A percentile compares a stretch with the other conserved stretches of the same genome.
Evolutionary conservation across 345 rosid genomes (phyloP).

Genomic region (thale cress (Arabidopsis thaliana)): DNA sequence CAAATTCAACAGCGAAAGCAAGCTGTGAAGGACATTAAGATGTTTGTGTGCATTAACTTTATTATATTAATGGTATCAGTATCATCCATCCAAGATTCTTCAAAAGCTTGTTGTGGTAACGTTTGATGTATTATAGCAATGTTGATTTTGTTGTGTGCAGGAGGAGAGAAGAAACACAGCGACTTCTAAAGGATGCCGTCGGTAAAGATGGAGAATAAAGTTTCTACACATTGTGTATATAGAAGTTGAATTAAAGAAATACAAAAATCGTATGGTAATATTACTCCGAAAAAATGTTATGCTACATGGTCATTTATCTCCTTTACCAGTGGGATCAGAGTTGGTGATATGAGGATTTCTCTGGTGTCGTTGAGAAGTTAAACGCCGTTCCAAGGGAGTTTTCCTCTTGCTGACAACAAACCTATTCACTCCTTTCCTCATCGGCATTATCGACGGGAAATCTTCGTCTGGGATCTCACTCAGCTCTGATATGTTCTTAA

Average conservation of each 20-base stretch:
- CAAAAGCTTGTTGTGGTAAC: not conserved
- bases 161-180: slow-evolving; percentile 67
- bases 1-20: too few relatives aligned
- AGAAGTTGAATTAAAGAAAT: not conserved
- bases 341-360: slow-evolving; percentile 61
- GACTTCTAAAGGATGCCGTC: slow-evolving; percentile 61
- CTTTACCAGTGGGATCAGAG: slow-evolving; percentile 49
- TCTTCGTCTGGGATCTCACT: slow-evolving; percentile 98
- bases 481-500: slow-evolving; percentile 94
- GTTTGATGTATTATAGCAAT: not conserved
- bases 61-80: not conserved
- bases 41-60: not conserved
- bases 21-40: too few relatives aligned
- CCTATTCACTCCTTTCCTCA: slow-evolving; percentile 98
- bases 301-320: slow-evolving; percentile 38
- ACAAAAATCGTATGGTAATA: not conserved
- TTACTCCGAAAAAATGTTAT: slow-evolving; percentile 26
- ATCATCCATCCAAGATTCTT: not conserved
- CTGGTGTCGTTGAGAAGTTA: slow-evolving; percentile 80
- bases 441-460: slow-evolving; percentile 97
- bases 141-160: slow-evolving; percentile 40
- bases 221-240: not conserved
- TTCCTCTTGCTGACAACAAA: slow-evolving; percentile 97
- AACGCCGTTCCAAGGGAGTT: slow-evolving; percentile 86
- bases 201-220: slow-evolving; percentile 51